Percentiles rank a stretch among this genome's conserved stretches.
Conservation (phyloP, 768 basidiomycete species). For the Termitomyces sp. region DNA sequence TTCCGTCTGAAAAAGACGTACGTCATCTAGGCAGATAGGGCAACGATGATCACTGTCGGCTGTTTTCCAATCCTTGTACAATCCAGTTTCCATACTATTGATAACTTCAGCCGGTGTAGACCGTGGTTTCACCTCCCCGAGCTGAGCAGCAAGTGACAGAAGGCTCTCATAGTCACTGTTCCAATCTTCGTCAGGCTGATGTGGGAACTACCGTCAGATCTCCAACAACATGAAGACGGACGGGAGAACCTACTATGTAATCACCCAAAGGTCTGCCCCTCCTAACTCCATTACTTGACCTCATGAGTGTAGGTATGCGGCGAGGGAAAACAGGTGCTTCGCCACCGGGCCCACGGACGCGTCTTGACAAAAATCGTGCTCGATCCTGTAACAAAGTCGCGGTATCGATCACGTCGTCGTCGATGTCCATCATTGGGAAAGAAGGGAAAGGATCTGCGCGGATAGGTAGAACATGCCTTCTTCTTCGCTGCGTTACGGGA, state of each 20-base stretch:
- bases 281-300: conserved; percentile 7
- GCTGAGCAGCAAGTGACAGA: conserved; percentile 45
- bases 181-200: conserved; percentile 69
- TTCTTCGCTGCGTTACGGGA: neutral
- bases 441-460: neutral
- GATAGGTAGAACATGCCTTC: neutral
- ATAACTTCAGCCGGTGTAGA: conserved; percentile 60
- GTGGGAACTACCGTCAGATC: conserved; percentile 4
- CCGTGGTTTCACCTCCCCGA: conserved; percentile 67
- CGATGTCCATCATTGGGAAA: neutral
- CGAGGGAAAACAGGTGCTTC: conserved; percentile 13
- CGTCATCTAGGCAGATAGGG: conserved; percentile 83
- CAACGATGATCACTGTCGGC: conserved; percentile 66
- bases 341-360: conserved; percentile 5
- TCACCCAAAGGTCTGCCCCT: conserved; percentile 30
- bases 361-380: neutral
- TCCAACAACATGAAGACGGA: conserved; percentile 1
- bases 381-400: neutral
- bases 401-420: conserved; percentile 1
- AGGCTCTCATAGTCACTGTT: conserved; percentile 71
- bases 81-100: conserved; percentile 48
- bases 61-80: conserved; percentile 65
- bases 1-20: conserved; percentile 27
- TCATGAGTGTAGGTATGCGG: conserved; percentile 9
- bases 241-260: conserved; percentile 41